A percentile compares a stretch with the other conserved stretches of the same genome.
Evolutionary conservation across 1,139 yeast species (phyloP).

Genomic region (Lodderomyces jiufengensis): DNA sequence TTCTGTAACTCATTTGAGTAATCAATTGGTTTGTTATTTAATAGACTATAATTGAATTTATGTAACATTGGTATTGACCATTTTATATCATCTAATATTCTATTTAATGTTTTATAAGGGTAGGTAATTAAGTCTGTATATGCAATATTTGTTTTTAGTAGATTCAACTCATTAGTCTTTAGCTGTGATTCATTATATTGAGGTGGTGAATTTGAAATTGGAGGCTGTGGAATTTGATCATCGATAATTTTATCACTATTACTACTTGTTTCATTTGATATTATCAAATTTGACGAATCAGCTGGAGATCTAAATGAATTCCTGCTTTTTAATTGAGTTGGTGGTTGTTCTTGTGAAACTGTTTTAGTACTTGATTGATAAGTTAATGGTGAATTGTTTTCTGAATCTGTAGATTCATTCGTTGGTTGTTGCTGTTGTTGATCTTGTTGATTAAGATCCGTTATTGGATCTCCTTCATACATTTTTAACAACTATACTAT

Average conservation of each 20-base stretch:
- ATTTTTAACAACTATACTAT: background rate
- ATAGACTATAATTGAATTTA: slow-evolving; percentile 21
- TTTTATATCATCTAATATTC: slow-evolving; percentile 62
- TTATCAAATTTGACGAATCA: background rate
- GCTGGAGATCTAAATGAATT: slow-evolving; percentile 10
- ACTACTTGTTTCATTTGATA: background rate
- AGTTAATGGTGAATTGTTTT: slow-evolving; percentile 6
- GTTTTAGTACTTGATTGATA: slow-evolving; percentile 2
- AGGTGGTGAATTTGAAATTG: background rate
- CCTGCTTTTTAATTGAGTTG: slow-evolving; percentile 4
- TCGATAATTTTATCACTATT: no score
- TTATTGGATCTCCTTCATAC: background rate
- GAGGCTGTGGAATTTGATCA: no score
- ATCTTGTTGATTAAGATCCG: slow-evolving; percentile 1
- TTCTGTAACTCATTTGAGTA: slow-evolving; percentile 31
- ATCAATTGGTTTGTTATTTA: slow-evolving; percentile 31
- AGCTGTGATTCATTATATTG: slow-evolving; percentile 1
- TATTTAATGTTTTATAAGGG: slow-evolving; percentile 61
- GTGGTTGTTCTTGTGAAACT: slow-evolving; percentile 3
- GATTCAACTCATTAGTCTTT: slow-evolving; percentile 1
- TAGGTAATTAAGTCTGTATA: slow-evolving; percentile 14
- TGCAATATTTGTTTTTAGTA: slow-evolving; percentile 12
- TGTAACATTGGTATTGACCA: slow-evolving; percentile 33
- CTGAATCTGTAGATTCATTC: slow-evolving; percentile 3
- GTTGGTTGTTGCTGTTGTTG: background rate